Evolutionary conservation across 2,329 filamentous ascomycete genomes (phyloP).

Genomic region (Cercospora berteroae): DNA sequence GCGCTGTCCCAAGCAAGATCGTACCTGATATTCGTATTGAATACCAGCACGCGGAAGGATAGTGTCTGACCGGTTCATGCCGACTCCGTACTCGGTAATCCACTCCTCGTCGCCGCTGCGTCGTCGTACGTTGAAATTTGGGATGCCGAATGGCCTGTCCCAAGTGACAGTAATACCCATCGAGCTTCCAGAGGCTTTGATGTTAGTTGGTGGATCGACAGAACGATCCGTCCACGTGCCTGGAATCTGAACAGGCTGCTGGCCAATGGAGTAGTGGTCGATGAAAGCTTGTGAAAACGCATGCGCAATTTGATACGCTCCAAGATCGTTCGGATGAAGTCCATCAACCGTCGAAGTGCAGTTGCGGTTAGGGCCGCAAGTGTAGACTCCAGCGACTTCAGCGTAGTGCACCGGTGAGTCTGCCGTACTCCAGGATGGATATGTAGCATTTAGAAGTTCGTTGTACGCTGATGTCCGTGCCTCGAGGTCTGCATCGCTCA

Average conservation of each 20-base stretch:
- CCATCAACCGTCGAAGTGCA: conserved; percentile 41
- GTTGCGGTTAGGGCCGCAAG: conserved; percentile 35
- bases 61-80: conserved; percentile 9
- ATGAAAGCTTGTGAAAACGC: conserved; percentile 38
- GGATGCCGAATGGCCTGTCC: conserved; percentile 10
- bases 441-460: conserved; percentile 2
- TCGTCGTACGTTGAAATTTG: conserved; percentile 9
- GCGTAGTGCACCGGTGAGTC: conserved; percentile 39
- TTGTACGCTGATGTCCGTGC: background rate
- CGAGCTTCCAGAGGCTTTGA: conserved; percentile 2
- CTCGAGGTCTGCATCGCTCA: background rate
- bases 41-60: conserved; percentile 10
- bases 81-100: background rate
- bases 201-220: conserved; percentile 1
- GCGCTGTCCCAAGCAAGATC: conserved; percentile 10
- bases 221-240: conserved; percentile 6
- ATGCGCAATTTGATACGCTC: conserved; percentile 45
- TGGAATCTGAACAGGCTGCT: conserved; percentile 4
- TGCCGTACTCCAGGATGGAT: conserved; percentile 27
- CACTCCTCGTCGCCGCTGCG: conserved; percentile 3
- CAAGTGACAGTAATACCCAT: conserved; percentile 17
- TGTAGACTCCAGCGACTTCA: conserved; percentile 31
- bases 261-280: conserved; percentile 10
- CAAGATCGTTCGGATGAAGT: conserved; percentile 44
- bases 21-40: conserved; percentile 17